phyloP scores from a whole-genome alignment of 2,329 filamentous ascomycete species.

The Penicillium decumbens region DNA sequence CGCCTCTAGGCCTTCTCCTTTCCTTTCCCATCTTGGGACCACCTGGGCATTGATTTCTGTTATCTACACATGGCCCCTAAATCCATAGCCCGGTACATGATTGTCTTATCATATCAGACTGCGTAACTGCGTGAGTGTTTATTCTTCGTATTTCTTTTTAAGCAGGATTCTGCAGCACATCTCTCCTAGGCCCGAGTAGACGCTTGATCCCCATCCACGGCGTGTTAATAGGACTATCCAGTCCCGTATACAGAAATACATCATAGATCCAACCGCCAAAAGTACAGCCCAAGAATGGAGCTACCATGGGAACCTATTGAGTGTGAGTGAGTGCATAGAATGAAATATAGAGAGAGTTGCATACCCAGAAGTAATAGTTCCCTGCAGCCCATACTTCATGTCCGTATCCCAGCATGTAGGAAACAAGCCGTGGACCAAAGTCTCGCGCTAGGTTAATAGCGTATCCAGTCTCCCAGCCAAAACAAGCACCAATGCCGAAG shows the following conservation, averaged over 20 bases:
- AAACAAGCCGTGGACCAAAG: conserved; percentile 63
- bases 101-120: not conserved
- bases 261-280: conserved; percentile 66
- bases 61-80: not conserved
- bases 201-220: conserved; percentile 61
- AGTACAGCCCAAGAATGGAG: conserved; percentile 61
- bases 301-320: conserved; percentile 63
- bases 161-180: conserved; percentile 16
- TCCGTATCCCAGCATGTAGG: conserved; percentile 65
- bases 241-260: conserved; percentile 62
- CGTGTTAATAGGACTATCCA: conserved; percentile 63
- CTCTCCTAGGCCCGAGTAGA: conserved; percentile 34
- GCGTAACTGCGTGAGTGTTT: not conserved
- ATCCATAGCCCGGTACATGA: not conserved
- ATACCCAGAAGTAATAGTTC: conserved; percentile 68
- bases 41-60: not conserved
- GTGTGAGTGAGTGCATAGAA: not conserved
- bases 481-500: conserved; percentile 68
- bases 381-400: conserved; percentile 62
- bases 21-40: not conserved
- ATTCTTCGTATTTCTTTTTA: conserved; percentile 4
- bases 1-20: not conserved
- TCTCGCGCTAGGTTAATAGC: conserved; percentile 70
- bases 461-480: conserved; percentile 73
- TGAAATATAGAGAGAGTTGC: conserved; percentile 1